Evolutionary conservation across 352 stramenopile genomes (phyloP), one percentile per base, ranked within the genome.

Genomic region (Globisporangium rhizosaccharum): DNA sequence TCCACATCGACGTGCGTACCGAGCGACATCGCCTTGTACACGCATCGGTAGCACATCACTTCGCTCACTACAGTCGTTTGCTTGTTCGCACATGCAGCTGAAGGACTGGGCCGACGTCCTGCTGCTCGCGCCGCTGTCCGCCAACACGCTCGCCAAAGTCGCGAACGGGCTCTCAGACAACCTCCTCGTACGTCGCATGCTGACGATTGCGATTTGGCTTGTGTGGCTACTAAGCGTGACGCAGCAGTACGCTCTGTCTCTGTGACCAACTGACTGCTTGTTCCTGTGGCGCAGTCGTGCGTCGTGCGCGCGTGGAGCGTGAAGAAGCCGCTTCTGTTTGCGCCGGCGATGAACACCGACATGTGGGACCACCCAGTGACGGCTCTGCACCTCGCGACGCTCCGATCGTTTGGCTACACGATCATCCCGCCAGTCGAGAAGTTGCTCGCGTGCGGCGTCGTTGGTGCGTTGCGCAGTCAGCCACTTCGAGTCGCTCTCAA

Each of bases 311-410:
- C 96, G 37, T 99, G 96, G 96, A 92, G 94, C 61, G 84, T 83
- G 62, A 74, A 67, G 41, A 98, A 98, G 63, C 94, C 96, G 8
- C 75, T 98, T 23, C 59, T 98, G 14, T 85, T 96, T 25, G 92
- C 93, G 23, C 96, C 96, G 6, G 96, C 96, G 12, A 99, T 99
- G 96, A 99, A 99, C 71, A 98, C 96, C 15, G 88, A 95, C 64
- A 99, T 99, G 96, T 99, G 94, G 92, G 77, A 93, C 51, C 94
- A 99, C 72, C 92, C 94, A 6, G 73, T 98, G 57, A 99, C 96
- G 18, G 68, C 68, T 11, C 76, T 70, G 57, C 90, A 97, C 42
- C 56, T 97, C 46, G 46, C 52, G 9, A 63, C 87, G 33, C 64
- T 97, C 39, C 59, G 61, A 1, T 74, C 82, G 30, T 80, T 86